Evolutionary conservation across 805 yeast genomes (phyloP).

Genomic region (Myxozyma nipponensis): DNA sequence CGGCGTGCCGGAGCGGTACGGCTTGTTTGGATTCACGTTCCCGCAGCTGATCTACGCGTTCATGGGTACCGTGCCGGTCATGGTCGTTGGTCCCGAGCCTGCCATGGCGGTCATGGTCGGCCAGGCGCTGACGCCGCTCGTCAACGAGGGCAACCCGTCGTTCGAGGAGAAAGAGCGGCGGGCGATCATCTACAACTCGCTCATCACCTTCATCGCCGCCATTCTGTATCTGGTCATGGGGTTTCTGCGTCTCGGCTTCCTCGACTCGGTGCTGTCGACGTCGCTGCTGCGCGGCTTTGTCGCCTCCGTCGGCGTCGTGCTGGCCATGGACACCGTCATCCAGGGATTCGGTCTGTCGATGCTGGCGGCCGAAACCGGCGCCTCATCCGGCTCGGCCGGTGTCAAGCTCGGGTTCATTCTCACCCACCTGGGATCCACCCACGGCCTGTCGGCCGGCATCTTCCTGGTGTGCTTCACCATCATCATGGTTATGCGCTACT

Average conservation of each 20-base stretch:
- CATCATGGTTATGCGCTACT: constrained; percentile 43
- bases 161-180: constrained; percentile 19
- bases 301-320: constrained; percentile 78
- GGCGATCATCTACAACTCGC: constrained; percentile 44
- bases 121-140: constrained; percentile 61
- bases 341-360: constrained; percentile 65
- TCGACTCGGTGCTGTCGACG: constrained; percentile 74
- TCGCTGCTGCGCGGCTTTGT: constrained; percentile 78
- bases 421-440: constrained; percentile 46
- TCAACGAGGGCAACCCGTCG: constrained; percentile 41
- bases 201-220: constrained; percentile 73
- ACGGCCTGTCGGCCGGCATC: constrained; percentile 58
- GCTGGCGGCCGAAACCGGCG: constrained; percentile 45
- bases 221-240: constrained; percentile 69
- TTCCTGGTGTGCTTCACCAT: constrained; percentile 51
- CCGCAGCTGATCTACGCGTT: constrained; percentile 76
- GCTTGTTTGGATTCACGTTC: constrained; percentile 68
- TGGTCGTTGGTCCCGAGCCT: constrained; percentile 91
- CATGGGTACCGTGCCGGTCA: constrained; percentile 80
- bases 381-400: constrained; percentile 65
- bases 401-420: constrained; percentile 61
- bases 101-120: constrained; percentile 82
- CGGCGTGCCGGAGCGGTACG: constrained; percentile 75
- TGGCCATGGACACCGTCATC: constrained; percentile 72
- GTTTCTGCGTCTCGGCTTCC: constrained; percentile 75